These are phyloP conservation scores for Tulasnella sp. DNA, from an alignment of 768 basidiomycete species.

Conservation along the genomic window DNA sequence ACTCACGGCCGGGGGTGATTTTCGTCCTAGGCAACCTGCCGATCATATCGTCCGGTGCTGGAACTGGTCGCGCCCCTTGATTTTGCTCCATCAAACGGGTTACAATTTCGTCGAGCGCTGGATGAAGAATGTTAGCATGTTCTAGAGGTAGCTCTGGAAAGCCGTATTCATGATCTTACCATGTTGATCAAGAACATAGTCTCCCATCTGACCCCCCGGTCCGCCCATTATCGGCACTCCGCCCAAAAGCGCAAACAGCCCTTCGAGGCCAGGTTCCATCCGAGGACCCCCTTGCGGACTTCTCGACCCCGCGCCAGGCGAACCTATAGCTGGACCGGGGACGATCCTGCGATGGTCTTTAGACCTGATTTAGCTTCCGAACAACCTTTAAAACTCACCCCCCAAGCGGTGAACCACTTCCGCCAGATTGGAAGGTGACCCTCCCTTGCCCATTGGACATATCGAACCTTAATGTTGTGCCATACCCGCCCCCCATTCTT, in stretches of 20 bases:
- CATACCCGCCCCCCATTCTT: background rate
- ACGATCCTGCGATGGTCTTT: background rate
- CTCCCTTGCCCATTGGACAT: constrained; percentile 20
- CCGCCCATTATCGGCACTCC: constrained; percentile 6
- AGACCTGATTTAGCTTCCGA: background rate
- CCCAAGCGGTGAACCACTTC: background rate
- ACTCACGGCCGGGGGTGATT: constrained; percentile 24
- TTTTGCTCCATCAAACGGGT: constrained; percentile 83
- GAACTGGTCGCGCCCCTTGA: constrained; percentile 67
- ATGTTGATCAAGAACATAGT: constrained; percentile 91
- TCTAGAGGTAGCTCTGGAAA: constrained; percentile 10
- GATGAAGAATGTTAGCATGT: background rate
- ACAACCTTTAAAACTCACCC: background rate
- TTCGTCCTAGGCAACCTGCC: constrained; percentile 48
- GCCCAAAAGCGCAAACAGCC: constrained; percentile 2
- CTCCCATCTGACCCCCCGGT: constrained; percentile 65
- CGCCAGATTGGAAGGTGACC: constrained; percentile 8
- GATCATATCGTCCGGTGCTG: constrained; percentile 79
- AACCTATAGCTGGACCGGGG: background rate
- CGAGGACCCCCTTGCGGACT: background rate
- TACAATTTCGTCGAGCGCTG: constrained; percentile 80
- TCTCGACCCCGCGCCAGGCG: background rate
- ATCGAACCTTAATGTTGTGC: constrained; percentile 14
- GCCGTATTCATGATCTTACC: constrained; percentile 43
- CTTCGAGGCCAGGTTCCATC: constrained; percentile 20